A percentile compares a stretch with the other conserved stretches of the same genome.
Conservation (phyloP, 1,284 basidiomycete genomes). For the Rhodotorula sp. region DNA sequence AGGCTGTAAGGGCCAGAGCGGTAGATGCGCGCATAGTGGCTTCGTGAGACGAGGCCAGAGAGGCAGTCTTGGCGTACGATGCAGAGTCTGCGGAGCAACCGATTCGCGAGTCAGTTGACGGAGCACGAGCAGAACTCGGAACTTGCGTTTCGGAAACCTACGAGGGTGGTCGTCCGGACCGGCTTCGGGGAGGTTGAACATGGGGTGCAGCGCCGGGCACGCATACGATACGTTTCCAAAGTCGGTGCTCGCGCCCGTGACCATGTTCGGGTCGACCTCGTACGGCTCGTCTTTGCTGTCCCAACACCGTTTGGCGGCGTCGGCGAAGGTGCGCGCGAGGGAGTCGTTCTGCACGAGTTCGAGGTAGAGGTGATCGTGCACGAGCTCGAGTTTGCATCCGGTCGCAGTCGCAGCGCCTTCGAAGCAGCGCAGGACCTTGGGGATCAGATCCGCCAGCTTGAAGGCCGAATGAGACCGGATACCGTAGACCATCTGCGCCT, state of each 20-base stretch:
- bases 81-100: background rate
- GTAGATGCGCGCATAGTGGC: constrained; percentile 4
- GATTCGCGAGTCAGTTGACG: background rate
- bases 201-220: constrained; percentile 48
- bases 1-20: background rate
- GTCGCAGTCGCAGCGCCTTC: constrained; percentile 2
- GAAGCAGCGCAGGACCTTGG: constrained; percentile 6
- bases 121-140: background rate
- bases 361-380: constrained; percentile 3
- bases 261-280: constrained; percentile 30
- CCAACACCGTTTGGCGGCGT: background rate
- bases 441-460: background rate
- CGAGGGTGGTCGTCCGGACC: constrained; percentile 4
- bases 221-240: constrained; percentile 50
- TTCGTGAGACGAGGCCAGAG: background rate
- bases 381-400: background rate
- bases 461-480: background rate
- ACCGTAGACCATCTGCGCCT: constrained; percentile 1
- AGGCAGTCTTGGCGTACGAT: background rate
- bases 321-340: constrained; percentile 1
- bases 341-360: background rate
- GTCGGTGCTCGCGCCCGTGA: constrained; percentile 46
- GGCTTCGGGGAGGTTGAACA: constrained; percentile 46
- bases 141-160: background rate
- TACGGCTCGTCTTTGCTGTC: constrained; percentile 3